These are phyloP conservation scores for Alternaria brassicicola DNA, from an alignment of 2,329 filamentous ascomycete genomes.

Conservation along the genomic window DNA sequence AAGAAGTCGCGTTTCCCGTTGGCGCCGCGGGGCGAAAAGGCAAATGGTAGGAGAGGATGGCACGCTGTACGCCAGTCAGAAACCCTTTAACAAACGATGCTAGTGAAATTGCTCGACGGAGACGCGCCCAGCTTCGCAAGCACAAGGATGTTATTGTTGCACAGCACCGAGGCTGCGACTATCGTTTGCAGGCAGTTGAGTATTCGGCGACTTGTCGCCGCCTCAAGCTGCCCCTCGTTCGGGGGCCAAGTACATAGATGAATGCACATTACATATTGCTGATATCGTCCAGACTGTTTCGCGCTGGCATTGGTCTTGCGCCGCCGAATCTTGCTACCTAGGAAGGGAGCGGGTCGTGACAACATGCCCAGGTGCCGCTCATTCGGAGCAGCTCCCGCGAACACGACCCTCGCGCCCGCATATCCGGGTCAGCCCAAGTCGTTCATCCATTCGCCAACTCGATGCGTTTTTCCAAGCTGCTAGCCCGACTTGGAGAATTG, in stretches of 20 bases:
- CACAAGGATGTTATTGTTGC: not conserved
- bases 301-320: not conserved
- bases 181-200: constrained; percentile 1
- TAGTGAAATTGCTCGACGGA: not conserved
- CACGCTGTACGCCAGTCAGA: constrained; percentile 10
- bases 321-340: constrained; percentile 7
- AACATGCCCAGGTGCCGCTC: constrained; percentile 2
- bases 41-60: constrained; percentile 7
- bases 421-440: constrained; percentile 1
- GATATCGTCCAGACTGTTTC: not conserved
- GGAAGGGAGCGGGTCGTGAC: not conserved
- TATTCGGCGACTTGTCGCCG: constrained; percentile 1
- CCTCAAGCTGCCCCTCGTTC: not conserved
- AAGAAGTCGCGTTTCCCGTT: constrained; percentile 15
- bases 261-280: not conserved
- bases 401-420: constrained; percentile 5
- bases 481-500: not conserved
- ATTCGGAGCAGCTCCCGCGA: constrained; percentile 17
- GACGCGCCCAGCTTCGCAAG: constrained; percentile 1
- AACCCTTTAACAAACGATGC: constrained; percentile 11
- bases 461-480: constrained; percentile 1
- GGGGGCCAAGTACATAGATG: not conserved
- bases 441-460: constrained; percentile 1
- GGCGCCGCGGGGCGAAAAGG: constrained; percentile 16
- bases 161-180: not conserved